Evolutionary conservation across 1,284 basidiomycete genomes (phyloP).

Genomic region (Cerioporus squamosus): DNA sequence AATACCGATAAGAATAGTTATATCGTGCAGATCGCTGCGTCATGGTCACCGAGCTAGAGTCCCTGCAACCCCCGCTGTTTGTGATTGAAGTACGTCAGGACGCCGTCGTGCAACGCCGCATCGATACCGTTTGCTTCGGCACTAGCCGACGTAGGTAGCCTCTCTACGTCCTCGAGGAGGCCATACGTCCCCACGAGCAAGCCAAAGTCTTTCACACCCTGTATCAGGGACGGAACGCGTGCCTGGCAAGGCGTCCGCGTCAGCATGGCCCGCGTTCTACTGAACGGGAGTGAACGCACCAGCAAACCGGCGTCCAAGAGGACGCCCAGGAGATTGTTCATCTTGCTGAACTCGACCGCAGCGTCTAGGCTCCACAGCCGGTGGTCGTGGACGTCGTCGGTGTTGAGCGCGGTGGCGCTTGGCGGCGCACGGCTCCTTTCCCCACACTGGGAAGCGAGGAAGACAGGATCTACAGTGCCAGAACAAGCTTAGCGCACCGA

Average conservation of each 20-base stretch:
- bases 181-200: constrained; percentile 85
- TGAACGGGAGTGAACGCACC: constrained; percentile 49
- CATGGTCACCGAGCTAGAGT: background rate
- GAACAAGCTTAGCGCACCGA: constrained; percentile 5
- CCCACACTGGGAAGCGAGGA: constrained; percentile 91
- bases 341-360: constrained; percentile 93
- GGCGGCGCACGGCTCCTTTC: constrained; percentile 48
- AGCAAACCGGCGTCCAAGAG: constrained; percentile 90
- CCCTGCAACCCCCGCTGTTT: constrained; percentile 37
- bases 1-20: constrained; percentile 25
- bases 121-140: constrained; percentile 62
- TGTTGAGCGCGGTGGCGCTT: constrained; percentile 45
- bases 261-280: background rate
- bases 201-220: constrained; percentile 88
- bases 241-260: constrained; percentile 47
- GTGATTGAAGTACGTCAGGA: constrained; percentile 68
- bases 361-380: constrained; percentile 80
- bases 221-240: constrained; percentile 83
- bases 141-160: constrained; percentile 44
- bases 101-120: constrained; percentile 64
- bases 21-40: background rate
- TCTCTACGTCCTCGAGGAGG: constrained; percentile 47
- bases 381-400: constrained; percentile 53
- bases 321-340: constrained; percentile 93
- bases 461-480: constrained; percentile 83